Percentiles rank a stretch among this genome's conserved stretches.
These are phyloP conservation scores for Aspergillus pseudoviridinutans DNA, from an alignment of 2,329 filamentous ascomycete species.

Conservation along the genomic window DNA sequence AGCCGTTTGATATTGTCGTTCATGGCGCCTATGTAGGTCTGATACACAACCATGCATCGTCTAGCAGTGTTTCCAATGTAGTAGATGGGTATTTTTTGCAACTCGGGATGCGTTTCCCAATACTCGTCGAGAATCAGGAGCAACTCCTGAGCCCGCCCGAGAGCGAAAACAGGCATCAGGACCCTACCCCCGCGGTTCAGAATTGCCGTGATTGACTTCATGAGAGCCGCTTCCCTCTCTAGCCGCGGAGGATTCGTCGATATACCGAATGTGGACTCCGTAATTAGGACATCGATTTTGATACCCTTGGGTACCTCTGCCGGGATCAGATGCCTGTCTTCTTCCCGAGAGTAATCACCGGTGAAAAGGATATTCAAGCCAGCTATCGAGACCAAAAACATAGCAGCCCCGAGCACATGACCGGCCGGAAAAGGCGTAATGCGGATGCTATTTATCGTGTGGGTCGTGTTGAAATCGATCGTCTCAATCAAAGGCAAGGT, in stretches of 20 bases:
- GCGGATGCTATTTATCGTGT: constrained; percentile 92
- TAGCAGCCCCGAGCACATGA: constrained; percentile 95
- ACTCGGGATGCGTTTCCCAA: constrained; percentile 85
- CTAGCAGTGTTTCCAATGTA: constrained; percentile 93
- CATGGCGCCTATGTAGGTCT: constrained; percentile 97
- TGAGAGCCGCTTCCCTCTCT: constrained; percentile 86
- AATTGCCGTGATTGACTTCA: constrained; percentile 91
- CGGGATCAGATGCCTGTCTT: constrained; percentile 91
- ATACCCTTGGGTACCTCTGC: constrained; percentile 83
- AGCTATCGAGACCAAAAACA: constrained; percentile 97
- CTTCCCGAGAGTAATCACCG: constrained; percentile 93
- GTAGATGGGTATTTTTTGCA: constrained; percentile 90
- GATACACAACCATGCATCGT: constrained; percentile 98
- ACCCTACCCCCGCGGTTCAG: constrained; percentile 89
- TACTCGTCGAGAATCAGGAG: constrained; percentile 95
- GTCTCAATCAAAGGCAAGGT: constrained; percentile 94
- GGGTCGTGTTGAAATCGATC: constrained; percentile 96
- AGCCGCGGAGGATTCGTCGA: constrained; percentile 86
- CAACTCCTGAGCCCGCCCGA: constrained; percentile 89
- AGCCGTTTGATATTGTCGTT: constrained; percentile 97
- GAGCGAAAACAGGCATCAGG: constrained; percentile 89
- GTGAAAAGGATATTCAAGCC: constrained; percentile 97
- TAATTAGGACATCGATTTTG: constrained; percentile 94
- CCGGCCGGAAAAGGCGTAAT: constrained; percentile 97
- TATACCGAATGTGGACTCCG: constrained; percentile 95